A percentile compares a stretch with the other conserved stretches of the same genome.
phyloP scores from a whole-genome alignment of 1,139 yeast genomes.

The Sugiyamaella japonica region DNA sequence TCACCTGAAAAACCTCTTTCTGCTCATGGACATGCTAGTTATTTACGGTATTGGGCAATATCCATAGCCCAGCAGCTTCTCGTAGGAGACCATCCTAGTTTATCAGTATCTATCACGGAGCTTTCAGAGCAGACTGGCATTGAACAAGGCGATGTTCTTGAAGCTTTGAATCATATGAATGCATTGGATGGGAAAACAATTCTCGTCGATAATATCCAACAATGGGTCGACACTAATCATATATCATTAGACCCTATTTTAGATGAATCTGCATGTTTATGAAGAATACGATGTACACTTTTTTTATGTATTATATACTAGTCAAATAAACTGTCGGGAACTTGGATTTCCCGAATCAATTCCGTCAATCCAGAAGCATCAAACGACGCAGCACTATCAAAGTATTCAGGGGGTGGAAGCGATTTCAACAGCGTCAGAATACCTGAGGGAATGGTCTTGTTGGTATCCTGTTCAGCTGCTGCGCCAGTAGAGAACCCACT shows the following conservation, averaged over 20 bases:
- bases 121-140: constrained; percentile 66
- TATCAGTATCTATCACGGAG: constrained; percentile 48
- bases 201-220: constrained; percentile 17
- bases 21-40: constrained; percentile 72
- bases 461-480: constrained; percentile 15
- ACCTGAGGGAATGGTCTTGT: constrained; percentile 28
- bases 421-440: constrained; percentile 32
- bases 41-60: constrained; percentile 75
- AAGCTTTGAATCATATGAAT: constrained; percentile 27
- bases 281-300: background rate
- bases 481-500: constrained; percentile 10
- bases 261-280: constrained; percentile 19
- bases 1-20: constrained; percentile 94
- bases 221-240: constrained; percentile 20
- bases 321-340: constrained; percentile 23
- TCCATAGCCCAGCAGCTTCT: constrained; percentile 39
- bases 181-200: constrained; percentile 24
- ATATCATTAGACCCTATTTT: constrained; percentile 25
- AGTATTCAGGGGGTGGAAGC: constrained; percentile 37
- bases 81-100: constrained; percentile 25
- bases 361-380: constrained; percentile 31
- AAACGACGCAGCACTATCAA: constrained; percentile 34
- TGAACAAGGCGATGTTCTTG: constrained; percentile 64
- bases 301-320: background rate
- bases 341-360: constrained; percentile 26